Base-by-base conservation (phyloP, 371 early-diverging fungal genomes). In the Mucor circinelloides region DNA sequence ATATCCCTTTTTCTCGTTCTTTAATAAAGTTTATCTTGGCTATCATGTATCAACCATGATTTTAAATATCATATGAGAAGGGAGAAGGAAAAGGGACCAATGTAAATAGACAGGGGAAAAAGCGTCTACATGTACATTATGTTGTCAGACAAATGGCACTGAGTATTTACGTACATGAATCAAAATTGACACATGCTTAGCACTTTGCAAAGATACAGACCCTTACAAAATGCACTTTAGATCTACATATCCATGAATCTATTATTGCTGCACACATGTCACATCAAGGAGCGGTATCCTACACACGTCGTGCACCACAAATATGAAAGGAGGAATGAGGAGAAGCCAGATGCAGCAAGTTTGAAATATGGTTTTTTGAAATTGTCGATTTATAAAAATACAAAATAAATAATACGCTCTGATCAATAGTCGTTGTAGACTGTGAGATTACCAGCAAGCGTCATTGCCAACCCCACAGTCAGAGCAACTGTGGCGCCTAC, bases 341-440 rank as follows among this genome's bases (percentile, higher is more conserved):
- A 50, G 23, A 12, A 25, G 10, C 3, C 12, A 13, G 12, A 50
- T 50, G 25, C 50, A 50, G 23, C 50, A 50, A 12, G 25, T 50
- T 50, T 50, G 23, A 50, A 50, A 50, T 50, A 25, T 50, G 25
- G 7, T 50, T 25, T 50, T 19, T 19, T 25, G 50, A 25, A 3
- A 21, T 21, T 48, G 8, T 50, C 23, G 44, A 9, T 50, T 23
- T 25, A 50, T 13, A 50, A 23, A 50, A 50, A 50, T 21, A 50
- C 12, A 12, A 10, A 21, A 21, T 48, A 48, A 19, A 48, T 48
- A 50, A 50, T 50, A 50, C 25, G 23, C 13, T 23, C 4, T 50
- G n/a, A 44, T 50, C 61, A 80, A 64, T 80, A 80, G 31, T 80
- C 80, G 30, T 80, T 69, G 57, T 80, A 80, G 1, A 80, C 77